These are phyloP conservation scores for Fusarium sp. DNA, from an alignment of 2,329 filamentous ascomycete genomes.

Conservation along the genomic window DNA sequence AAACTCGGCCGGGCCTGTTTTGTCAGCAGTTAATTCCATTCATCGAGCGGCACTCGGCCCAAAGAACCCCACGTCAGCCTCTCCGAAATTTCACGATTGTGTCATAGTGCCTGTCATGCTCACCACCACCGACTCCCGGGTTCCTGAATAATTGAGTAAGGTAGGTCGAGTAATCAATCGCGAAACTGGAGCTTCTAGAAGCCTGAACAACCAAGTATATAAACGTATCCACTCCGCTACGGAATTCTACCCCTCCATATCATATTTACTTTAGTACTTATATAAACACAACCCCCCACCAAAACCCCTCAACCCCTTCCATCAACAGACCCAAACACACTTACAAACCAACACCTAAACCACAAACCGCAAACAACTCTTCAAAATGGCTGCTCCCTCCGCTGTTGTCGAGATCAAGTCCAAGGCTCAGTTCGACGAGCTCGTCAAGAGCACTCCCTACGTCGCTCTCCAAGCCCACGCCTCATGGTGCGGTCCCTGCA, in stretches of 20 bases:
- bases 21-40: slow-evolving; percentile 28
- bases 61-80: slow-evolving; percentile 11
- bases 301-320: slow-evolving; percentile 32
- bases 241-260: slow-evolving; percentile 9
- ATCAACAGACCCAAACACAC: not conserved
- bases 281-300: slow-evolving; percentile 16
- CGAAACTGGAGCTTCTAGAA: slow-evolving; percentile 17
- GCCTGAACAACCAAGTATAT: not conserved
- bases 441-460: slow-evolving; percentile 59
- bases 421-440: slow-evolving; percentile 58
- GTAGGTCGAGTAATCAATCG: slow-evolving; percentile 10
- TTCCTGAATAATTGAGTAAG: not conserved
- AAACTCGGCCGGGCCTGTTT: slow-evolving; percentile 18
- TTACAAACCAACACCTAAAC: not conserved
- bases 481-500: slow-evolving; percentile 70
- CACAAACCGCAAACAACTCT: not conserved
- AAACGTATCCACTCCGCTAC: slow-evolving; percentile 26
- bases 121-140: slow-evolving; percentile 30
- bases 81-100: slow-evolving; percentile 32
- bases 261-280: not conserved
- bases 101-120: slow-evolving; percentile 35
- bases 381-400: slow-evolving; percentile 42
- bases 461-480: slow-evolving; percentile 68
- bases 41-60: slow-evolving; percentile 25
- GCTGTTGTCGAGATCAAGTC: slow-evolving; percentile 51